A percentile compares a stretch with the other conserved stretches of the same genome.
Evolutionary conservation across 768 basidiomycete species (phyloP).

Genomic region (Russula ochroleuca): DNA sequence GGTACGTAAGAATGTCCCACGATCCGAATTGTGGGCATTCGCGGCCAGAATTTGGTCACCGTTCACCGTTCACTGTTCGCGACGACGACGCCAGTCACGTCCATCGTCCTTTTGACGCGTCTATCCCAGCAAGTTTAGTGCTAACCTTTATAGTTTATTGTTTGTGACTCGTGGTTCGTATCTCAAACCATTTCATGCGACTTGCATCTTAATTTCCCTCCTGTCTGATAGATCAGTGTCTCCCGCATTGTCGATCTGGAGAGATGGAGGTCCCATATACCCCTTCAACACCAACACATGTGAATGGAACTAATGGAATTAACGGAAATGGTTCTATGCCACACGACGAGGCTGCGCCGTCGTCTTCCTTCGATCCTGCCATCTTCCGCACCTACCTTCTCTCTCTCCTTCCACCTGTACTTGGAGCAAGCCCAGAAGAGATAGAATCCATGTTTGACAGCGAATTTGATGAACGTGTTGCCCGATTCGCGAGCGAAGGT

Average conservation of each 20-base stretch:
- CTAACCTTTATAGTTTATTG: not conserved
- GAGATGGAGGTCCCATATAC: slow-evolving; percentile 28
- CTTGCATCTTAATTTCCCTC: not conserved
- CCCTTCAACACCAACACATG: slow-evolving; percentile 23
- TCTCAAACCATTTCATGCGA: not conserved
- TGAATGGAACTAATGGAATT: slow-evolving; percentile 25
- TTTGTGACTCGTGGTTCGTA: slow-evolving; percentile 3
- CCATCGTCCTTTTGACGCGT: slow-evolving; percentile 16
- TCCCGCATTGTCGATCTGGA: slow-evolving; percentile 6
- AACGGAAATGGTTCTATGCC: slow-evolving; percentile 23
- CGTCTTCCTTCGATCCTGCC: slow-evolving; percentile 58
- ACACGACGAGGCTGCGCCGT: slow-evolving; percentile 37
- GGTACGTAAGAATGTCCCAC: slow-evolving; percentile 20
- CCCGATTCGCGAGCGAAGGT: slow-evolving; percentile 70
- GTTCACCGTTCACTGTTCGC: slow-evolving; percentile 15
- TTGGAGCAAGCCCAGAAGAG: slow-evolving; percentile 67
- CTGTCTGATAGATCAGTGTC: slow-evolving; percentile 12
- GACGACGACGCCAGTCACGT: slow-evolving; percentile 18
- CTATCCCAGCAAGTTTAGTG: not conserved
- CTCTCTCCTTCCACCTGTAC: slow-evolving; percentile 69
- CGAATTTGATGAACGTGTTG: slow-evolving; percentile 69
- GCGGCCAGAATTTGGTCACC: not conserved
- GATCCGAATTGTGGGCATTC: not conserved
- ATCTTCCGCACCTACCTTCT: slow-evolving; percentile 69
- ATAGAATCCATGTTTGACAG: slow-evolving; percentile 65